Evolutionary conservation across 2,329 filamentous ascomycete species (phyloP).

Genomic region (Xylaria sp.): DNA sequence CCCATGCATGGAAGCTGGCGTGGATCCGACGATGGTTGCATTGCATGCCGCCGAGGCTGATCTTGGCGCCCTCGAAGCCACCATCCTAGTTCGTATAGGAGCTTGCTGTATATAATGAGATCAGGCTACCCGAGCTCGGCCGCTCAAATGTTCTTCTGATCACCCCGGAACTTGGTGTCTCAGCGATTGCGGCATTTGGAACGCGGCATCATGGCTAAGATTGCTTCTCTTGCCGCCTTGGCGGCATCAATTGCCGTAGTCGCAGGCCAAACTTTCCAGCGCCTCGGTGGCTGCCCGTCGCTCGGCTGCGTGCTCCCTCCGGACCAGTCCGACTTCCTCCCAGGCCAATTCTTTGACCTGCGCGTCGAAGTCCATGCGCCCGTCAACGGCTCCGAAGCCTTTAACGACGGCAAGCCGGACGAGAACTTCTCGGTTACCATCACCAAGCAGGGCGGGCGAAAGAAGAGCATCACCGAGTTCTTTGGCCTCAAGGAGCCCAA

Average conservation of each 20-base stretch:
- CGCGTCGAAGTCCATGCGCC: conserved; percentile 83
- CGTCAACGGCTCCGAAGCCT: conserved; percentile 81
- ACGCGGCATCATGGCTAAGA: conserved; percentile 12
- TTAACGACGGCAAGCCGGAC: conserved; percentile 70
- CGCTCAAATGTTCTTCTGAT: neutral
- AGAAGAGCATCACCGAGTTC: conserved; percentile 65
- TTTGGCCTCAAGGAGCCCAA: conserved; percentile 73
- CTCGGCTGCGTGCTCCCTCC: conserved; percentile 66
- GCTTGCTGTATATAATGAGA: conserved; percentile 14
- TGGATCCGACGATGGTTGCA: conserved; percentile 3
- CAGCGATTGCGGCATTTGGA: neutral
- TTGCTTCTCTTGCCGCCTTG: conserved; percentile 28
- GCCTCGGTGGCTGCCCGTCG: conserved; percentile 62
- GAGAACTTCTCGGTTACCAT: conserved; percentile 78
- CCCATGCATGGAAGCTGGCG: conserved; percentile 17
- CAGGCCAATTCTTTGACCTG: conserved; percentile 84
- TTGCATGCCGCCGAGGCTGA: conserved; percentile 6
- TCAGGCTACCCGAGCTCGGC: neutral
- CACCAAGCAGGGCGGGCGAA: conserved; percentile 62
- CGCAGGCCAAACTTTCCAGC: conserved; percentile 63
- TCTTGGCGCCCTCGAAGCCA: conserved; percentile 15
- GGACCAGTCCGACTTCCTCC: conserved; percentile 77
- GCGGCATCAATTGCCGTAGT: conserved; percentile 48
- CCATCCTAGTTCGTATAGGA: neutral
- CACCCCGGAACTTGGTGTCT: neutral